A percentile compares a stretch with the other conserved stretches of the same genome.
Evolutionary conservation across 2,329 filamentous ascomycete species (phyloP).

Genomic region (Eutypella sp.): DNA sequence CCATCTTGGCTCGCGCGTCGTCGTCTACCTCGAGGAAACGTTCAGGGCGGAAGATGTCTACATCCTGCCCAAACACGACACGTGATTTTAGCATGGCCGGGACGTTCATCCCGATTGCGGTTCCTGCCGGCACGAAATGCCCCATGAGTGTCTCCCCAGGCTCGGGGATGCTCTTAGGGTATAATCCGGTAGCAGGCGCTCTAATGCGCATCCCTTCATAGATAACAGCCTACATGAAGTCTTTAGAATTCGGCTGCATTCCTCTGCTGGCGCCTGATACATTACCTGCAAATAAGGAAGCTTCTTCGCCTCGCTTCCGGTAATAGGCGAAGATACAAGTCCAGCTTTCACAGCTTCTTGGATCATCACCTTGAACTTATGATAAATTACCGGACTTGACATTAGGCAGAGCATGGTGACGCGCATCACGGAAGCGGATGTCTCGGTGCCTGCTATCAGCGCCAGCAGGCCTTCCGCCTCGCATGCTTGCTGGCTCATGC

Average conservation of each 20-base stretch:
- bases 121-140: neutral
- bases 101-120: neutral
- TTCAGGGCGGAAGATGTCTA: neutral
- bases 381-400: constrained; percentile 37
- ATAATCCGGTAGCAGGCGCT: neutral
- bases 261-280: neutral
- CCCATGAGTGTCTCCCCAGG: neutral
- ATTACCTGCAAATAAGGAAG: constrained; percentile 29
- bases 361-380: constrained; percentile 39
- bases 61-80: neutral
- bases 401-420: constrained; percentile 41
- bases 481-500: constrained; percentile 9
- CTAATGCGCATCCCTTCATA: constrained; percentile 32
- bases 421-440: constrained; percentile 43
- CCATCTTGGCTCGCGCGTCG: neutral
- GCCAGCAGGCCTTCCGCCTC: constrained; percentile 15
- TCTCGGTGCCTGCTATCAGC: constrained; percentile 45
- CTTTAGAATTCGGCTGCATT: neutral
- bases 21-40: neutral
- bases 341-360: constrained; percentile 28
- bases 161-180: neutral
- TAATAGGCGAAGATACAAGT: constrained; percentile 21
- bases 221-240: constrained; percentile 23
- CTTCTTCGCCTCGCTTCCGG: constrained; percentile 17
- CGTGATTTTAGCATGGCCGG: neutral